Conservation (phyloP, 352 stramenopile genomes). For the Phytophthora idaei region DNA sequence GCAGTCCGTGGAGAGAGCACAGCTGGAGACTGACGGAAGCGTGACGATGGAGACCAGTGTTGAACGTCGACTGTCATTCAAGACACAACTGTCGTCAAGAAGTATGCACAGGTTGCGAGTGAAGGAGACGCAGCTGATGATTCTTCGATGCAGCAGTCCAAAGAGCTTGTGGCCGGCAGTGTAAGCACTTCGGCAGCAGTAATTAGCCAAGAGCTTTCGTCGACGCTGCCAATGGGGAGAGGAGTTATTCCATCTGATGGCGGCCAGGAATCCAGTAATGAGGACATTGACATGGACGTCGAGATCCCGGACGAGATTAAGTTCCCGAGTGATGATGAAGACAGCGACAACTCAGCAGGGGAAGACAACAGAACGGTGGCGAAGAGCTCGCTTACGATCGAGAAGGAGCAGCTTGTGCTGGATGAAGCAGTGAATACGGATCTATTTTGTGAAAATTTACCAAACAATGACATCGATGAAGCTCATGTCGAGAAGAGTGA, state of each 20-base stretch:
- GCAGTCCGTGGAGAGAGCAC: neutral
- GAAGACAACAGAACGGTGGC: neutral
- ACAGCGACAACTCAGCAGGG: neutral
- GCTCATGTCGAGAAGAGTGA: constrained; percentile 4
- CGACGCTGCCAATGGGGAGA: neutral
- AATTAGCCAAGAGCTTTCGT: constrained; percentile 4
- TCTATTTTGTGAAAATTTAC: neutral
- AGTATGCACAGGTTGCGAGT: neutral
- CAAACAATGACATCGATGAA: neutral
- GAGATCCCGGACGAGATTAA: neutral
- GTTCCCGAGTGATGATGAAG: neutral
- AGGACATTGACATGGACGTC: neutral
- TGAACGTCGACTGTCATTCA: constrained; percentile 4
- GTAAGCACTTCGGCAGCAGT: neutral
- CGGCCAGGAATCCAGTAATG: neutral
- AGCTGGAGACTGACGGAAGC: neutral
- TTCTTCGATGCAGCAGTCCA: neutral
- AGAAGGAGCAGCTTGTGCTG: neutral
- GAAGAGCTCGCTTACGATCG: neutral
- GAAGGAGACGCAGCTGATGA: constrained; percentile 3
- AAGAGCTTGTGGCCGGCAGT: neutral
- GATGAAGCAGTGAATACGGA: neutral
- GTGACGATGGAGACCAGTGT: neutral
- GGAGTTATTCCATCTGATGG: neutral
- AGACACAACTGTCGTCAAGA: constrained; percentile 19